A percentile compares a stretch with the other conserved stretches of the same genome.
These are phyloP conservation scores for Cercis canadensis DNA, from an alignment of 306 rosid genomes.

Conservation along the genomic window DNA sequence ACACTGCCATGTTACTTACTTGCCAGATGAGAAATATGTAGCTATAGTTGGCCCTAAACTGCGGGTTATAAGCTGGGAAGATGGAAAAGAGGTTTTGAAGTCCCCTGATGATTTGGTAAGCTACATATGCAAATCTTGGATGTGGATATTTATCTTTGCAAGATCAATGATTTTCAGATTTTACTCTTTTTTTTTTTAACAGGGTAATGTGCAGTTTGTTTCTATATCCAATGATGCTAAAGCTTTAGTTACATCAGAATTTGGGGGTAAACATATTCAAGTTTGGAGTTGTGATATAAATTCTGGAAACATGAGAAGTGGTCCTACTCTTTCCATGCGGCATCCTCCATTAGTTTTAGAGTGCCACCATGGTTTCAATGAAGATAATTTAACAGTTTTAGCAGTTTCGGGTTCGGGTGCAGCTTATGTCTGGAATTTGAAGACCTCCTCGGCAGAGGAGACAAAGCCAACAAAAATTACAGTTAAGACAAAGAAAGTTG, in stretches of 20 bases:
- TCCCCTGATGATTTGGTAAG: slow-evolving; percentile 52
- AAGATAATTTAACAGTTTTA: slow-evolving; percentile 45
- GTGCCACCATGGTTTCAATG: slow-evolving; percentile 46
- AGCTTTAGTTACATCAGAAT: slow-evolving; percentile 53
- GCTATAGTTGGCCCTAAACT: slow-evolving; percentile 52
- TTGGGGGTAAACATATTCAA: slow-evolving; percentile 53
- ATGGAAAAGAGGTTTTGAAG: slow-evolving; percentile 49
- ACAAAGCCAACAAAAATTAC: slow-evolving; percentile 47
- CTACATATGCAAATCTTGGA: slow-evolving; percentile 21
- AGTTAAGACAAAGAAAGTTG: slow-evolving; percentile 32
- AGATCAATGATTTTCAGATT: slow-evolving; percentile 26
- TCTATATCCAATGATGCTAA: slow-evolving; percentile 56
- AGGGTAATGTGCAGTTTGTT: slow-evolving; percentile 44
- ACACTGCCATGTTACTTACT: slow-evolving; percentile 24
- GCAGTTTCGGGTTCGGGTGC: slow-evolving; percentile 51
- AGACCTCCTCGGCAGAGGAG: slow-evolving; percentile 41
- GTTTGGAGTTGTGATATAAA: slow-evolving; percentile 62
- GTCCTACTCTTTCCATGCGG: slow-evolving; percentile 55
- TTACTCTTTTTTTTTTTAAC: slow-evolving; percentile 30
- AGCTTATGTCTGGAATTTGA: slow-evolving; percentile 50
- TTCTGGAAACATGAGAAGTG: slow-evolving; percentile 45
- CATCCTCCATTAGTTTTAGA: slow-evolving; percentile 54
- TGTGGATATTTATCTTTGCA: slow-evolving; percentile 28
- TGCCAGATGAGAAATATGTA: slow-evolving; percentile 56
- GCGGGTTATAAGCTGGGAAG: slow-evolving; percentile 53